phyloP scores from a whole-genome alignment of 495 filamentous ascomycete genomes.

The Annulohypoxylon maeteangense region DNA sequence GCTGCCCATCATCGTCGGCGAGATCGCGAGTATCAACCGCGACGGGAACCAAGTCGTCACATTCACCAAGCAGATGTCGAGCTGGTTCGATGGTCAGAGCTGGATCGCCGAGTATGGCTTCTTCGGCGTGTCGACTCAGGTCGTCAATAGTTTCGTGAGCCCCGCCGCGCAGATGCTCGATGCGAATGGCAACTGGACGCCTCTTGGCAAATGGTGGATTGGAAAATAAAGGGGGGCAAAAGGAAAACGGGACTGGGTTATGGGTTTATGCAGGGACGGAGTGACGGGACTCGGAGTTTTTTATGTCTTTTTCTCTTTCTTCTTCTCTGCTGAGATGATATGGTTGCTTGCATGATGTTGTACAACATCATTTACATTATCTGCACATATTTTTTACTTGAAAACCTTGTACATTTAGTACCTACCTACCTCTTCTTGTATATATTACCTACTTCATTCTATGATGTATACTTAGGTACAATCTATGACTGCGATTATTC shows the following conservation, averaged over 20 bases:
- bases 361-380: not conserved
- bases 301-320: not conserved
- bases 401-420: not conserved
- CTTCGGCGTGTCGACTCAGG: constrained; percentile 53
- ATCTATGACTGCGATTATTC: too few relatives aligned
- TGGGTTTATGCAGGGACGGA: constrained; percentile 3
- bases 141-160: constrained; percentile 54
- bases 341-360: not conserved
- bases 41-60: constrained; percentile 45
- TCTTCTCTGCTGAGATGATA: not conserved
- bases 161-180: constrained; percentile 57
- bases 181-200: constrained; percentile 49
- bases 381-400: not conserved
- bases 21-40: constrained; percentile 53
- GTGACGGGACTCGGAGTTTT: constrained; percentile 36
- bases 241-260: not conserved
- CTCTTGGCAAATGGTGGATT: constrained; percentile 47
- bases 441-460: not conserved
- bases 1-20: constrained; percentile 50
- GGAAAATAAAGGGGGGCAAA: not conserved
- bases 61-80: constrained; percentile 52
- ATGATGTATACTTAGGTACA: too few relatives aligned
- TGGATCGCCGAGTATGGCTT: constrained; percentile 57
- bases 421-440: not conserved
- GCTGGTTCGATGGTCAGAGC: constrained; percentile 53